Percentiles rank a stretch among this genome's conserved stretches.
These are phyloP conservation scores for Apiotrichum siamense DNA, from an alignment of 1,284 basidiomycete species.

Conservation along the genomic window DNA sequence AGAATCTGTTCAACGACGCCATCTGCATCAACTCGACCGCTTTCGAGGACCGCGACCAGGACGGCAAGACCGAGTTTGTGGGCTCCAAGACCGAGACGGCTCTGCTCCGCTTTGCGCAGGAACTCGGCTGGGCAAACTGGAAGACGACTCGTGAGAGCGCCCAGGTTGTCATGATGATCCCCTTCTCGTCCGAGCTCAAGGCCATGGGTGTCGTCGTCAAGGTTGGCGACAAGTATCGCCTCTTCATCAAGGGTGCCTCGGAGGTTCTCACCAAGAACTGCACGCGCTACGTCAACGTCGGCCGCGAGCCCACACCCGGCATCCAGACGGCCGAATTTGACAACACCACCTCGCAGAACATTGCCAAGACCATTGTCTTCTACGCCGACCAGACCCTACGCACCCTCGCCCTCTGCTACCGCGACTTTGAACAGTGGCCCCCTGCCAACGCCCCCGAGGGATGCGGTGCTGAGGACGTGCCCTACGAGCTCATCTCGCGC, in stretches of 20 bases:
- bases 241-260: conserved; percentile 88
- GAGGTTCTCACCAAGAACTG: conserved; percentile 83
- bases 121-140: conserved; percentile 76
- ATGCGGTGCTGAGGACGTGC: conserved; percentile 54
- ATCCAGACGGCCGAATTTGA: conserved; percentile 28
- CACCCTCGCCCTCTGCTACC: conserved; percentile 88
- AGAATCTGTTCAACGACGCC: conserved; percentile 70
- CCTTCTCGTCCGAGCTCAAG: conserved; percentile 92
- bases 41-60: conserved; percentile 74
- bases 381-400: conserved; percentile 93
- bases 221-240: conserved; percentile 56
- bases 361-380: conserved; percentile 72
- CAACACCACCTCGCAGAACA: conserved; percentile 29
- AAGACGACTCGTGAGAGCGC: conserved; percentile 61
- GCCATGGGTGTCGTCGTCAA: conserved; percentile 89
- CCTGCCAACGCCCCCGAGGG: conserved; percentile 56
- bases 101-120: conserved; percentile 80
- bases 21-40: conserved; percentile 94
- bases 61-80: conserved; percentile 65
- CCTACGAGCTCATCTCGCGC: conserved; percentile 63
- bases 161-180: conserved; percentile 75
- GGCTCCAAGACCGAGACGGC: conserved; percentile 97
- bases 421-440: conserved; percentile 82
- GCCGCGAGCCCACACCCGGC: conserved; percentile 14
- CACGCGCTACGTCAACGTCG: conserved; percentile 62